phyloP scores from a whole-genome alignment of 2,329 filamentous ascomycete genomes.

The Tolypocladium tundrense region DNA sequence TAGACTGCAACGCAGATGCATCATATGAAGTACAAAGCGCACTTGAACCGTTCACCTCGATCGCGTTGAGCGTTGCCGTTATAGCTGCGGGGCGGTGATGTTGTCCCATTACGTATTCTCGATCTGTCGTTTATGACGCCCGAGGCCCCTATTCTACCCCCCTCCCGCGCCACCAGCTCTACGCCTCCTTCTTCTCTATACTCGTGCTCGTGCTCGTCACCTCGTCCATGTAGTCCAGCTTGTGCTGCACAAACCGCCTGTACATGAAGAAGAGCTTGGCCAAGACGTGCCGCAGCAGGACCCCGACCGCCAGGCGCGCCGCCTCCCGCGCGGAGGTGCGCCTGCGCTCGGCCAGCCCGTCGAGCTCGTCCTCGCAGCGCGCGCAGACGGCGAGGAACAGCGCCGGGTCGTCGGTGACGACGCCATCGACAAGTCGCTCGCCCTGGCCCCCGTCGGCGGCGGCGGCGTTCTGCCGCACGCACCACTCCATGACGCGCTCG shows the following conservation, averaged over 20 bases:
- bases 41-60: not conserved
- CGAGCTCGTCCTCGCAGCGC: slow-evolving; percentile 23
- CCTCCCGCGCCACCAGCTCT: not conserved
- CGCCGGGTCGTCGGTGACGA: slow-evolving; percentile 76
- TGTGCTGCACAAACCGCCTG: slow-evolving; percentile 12
- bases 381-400: slow-evolving; percentile 53
- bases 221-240: slow-evolving; percentile 17
- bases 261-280: slow-evolving; percentile 14
- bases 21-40: not conserved
- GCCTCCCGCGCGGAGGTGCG: slow-evolving; percentile 6
- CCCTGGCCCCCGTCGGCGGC: not conserved
- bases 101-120: not conserved
- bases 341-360: slow-evolving; percentile 9
- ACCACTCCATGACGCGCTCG: slow-evolving; percentile 70
- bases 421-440: slow-evolving; percentile 53
- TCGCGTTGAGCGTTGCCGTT: not conserved
- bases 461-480: slow-evolving; percentile 34
- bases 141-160: not conserved
- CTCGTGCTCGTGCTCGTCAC: slow-evolving; percentile 2
- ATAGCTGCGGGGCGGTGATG: not conserved
- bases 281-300: slow-evolving; percentile 11
- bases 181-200: slow-evolving; percentile 5
- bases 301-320: slow-evolving; percentile 7
- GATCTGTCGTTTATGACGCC: not conserved
- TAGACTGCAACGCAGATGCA: not conserved